Evolutionary conservation across 2,329 filamentous ascomycete genomes (phyloP), one percentile per base, ranked within the genome.

Genomic region (Fusarium napiforme): DNA sequence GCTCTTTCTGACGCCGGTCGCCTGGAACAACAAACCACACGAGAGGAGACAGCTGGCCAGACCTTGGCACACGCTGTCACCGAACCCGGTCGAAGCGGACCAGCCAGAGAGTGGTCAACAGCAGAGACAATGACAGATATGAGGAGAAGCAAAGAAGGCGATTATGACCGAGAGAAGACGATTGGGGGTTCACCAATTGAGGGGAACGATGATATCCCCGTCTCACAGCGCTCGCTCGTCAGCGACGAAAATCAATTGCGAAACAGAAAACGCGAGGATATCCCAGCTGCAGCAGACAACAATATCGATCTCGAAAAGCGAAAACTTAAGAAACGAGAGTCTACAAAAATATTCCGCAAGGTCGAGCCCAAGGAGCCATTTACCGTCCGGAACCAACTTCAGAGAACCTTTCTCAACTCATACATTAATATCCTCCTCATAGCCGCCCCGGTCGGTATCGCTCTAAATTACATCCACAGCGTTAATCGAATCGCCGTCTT

Each of bases 401-500:
- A 91, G 75, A 90, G 93, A 23, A 95, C 94, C 0, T 76, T 97
- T 7, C 89, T 97, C 74, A 92, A 90, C 77, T 96, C 93, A 1
- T 97, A 93, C 90, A 92, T 97, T 84, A 98, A 98, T 79, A 79
- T 97, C 30, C 84, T 98, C 32, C 85, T 97, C 28, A 59, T 97
- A 21, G 90, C 92, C 28, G 94, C 93, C 1, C 95, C 95, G 0
- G 89, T 91, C 39, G 95, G 95, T 66, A 94, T 97, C 77, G 93
- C 89, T 4, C 81, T 96, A 59, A 89, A 93, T 77, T 94, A 92
- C 78, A 83, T 90, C 23, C 73, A 78, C 9, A 76, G 80, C 16
- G 83, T 93, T 58, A 85, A 88, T 78, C 85, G 87, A 7, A 86
- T 92, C 65, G 88, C 87, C 37, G 86, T 96, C 52, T 98, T 98